Conservation (phyloP, 176 grass and related monocot species). For the Avena sativa region DNA sequence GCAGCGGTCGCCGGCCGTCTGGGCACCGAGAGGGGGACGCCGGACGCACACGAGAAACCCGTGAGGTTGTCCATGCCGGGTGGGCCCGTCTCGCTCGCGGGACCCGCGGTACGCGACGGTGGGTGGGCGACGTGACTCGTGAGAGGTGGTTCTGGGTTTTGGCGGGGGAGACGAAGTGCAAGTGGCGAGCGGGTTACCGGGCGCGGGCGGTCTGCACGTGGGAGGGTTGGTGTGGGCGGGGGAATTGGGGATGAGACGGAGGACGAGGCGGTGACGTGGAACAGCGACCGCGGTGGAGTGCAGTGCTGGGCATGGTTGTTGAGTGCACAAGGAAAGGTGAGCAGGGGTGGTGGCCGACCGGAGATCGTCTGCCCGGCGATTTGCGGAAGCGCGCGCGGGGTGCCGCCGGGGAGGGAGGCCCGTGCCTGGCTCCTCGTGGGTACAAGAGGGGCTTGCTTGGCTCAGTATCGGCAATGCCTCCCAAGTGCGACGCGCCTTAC, state of each 20-base stretch:
- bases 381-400: neutral
- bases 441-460: neutral
- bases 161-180: neutral
- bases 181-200: neutral
- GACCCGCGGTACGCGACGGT: neutral
- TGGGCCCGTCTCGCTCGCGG: neutral
- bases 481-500: too few species aligned
- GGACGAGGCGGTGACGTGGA: slow-evolving; percentile 55
- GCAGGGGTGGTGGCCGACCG: neutral
- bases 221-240: slow-evolving; percentile 34
- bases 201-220: slow-evolving; percentile 37
- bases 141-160: neutral
- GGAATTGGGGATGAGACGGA: neutral
- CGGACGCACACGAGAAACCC: neutral
- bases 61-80: neutral
- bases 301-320: neutral
- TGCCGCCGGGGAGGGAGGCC: neutral
- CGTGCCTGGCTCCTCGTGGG: neutral
- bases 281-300: slow-evolving; percentile 20
- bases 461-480: too few species aligned
- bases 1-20: neutral
- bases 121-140: too few species aligned
- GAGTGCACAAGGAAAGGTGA: neutral
- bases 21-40: neutral
- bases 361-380: slow-evolving; percentile 10